Base-by-base conservation (phyloP, 1,284 basidiomycete species). In the Apiotrichum montevideense region DNA sequence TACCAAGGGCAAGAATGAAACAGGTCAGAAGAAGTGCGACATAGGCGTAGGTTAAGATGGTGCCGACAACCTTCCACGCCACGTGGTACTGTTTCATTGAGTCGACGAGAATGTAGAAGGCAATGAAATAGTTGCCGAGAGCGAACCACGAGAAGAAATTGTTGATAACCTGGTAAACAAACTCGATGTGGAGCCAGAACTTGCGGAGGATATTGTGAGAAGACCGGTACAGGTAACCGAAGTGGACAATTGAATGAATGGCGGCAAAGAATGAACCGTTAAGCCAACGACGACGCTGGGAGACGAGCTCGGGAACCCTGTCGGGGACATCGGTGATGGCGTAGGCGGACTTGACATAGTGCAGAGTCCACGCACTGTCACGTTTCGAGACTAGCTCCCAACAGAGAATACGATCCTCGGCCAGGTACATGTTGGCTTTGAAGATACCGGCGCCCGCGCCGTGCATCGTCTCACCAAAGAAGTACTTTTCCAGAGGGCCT, bases 221-320 rank as follows among this genome's bases (percentile, higher is more conserved):
- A 11, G 88, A 91, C 37, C 91, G 84, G 76, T 96, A 96, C 54
- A 97, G 84, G 69, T 95, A 93, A 66, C 89, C 85, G 75, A 97
- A 96, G 73, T 96, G 90, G 59, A 93, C 81, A 2, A 86, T 87
- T 56, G 86, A 87, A 77, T 97, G 90, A 42, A 94, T 84, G 0
- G 90, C 90, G 2, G 94, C 95, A 71, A 95, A 95, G 83, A 98
- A 97, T 6, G 90, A 94, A 5, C 95, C 95, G 71, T 98, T 98
- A 42, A 98, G 82, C 95, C 95, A 96, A 58, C 93, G 85, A 54
- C 93, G 83, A 55, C 93, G 86, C 72, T 96, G 93, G 0, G 89
- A 90, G 66, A 96, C 92, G 55, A 96, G 78, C 72, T 95, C 92
- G 0, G 91, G 87, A 4, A 92, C 85, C 72, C 87, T 83, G 69